Base-by-base conservation (phyloP, 2,329 filamentous ascomycete genomes). In the Phaeomoniella chlamydospora region DNA sequence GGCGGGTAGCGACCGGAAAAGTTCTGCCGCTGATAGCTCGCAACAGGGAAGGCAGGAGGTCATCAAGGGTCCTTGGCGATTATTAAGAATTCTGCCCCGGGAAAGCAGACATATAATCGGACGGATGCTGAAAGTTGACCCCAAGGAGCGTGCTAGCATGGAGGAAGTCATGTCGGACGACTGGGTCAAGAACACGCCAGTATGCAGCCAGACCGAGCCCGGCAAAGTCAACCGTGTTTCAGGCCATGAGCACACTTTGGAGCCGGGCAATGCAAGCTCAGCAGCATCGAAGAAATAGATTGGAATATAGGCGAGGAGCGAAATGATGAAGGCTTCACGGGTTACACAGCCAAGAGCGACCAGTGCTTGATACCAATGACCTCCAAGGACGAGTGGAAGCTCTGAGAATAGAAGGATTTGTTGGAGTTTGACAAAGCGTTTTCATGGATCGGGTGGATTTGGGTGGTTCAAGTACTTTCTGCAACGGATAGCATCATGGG, bases 21-120 rank as follows among this genome's bases (percentile, higher is more conserved):
- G 34, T n/a, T 16, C 34, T 9, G 35, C 36, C 9, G 15, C 17
- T 15, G 40, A 42, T 18, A 31, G 34, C 35, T 37, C 49, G n/a
- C 22, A 26, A 49, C 46, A 1, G 71, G 74, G 19, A 26, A 76
- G 72, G 50, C 80, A 76, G 49, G 80, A 87, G 53, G 74, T 85
- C 0, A 92, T 98, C 47, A 84, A 86, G 50, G 90, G 90, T 0
- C 90, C 90, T 2, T 93, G 88, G 81, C 74, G 90, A 33, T 72
- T 98, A 31, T 64, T 98, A 18, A 75, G 90, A 30, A 65, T 96
- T 22, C 66, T 98, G 6, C 90, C 90, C 1, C 71, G 88, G 40
- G 90, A 96, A 58, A 92, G 80, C 44, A 70, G 90, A 35, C 79
- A 88, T 52, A 86, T 98, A 43, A 80, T 98, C 37, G 79, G 84